These are phyloP conservation scores for Aquilaria malaccensis DNA, from an alignment of 345 rosid genomes.

Conservation along the genomic window DNA sequence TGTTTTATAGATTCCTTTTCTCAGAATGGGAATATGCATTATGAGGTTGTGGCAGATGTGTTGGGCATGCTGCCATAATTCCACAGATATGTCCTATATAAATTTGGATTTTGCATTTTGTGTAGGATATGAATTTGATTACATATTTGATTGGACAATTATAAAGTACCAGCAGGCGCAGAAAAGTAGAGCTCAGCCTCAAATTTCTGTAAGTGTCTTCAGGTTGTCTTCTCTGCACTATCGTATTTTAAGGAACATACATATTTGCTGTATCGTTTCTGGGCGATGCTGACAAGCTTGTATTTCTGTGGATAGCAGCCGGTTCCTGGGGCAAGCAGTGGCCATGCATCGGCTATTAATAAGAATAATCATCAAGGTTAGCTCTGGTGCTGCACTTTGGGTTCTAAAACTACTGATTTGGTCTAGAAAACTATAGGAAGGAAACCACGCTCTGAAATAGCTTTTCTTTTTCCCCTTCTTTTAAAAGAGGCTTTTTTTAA, in stretches of 20 bases:
- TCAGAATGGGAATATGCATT: neutral
- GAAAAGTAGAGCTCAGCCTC: constrained; percentile 60
- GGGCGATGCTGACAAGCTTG: constrained; percentile 11
- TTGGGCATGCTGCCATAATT: too few relatives aligned
- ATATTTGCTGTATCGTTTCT: constrained; percentile 1
- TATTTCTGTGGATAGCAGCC: constrained; percentile 34
- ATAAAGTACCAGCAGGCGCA: constrained; percentile 84
- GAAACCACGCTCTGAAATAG: too few relatives aligned
- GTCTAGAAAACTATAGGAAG: neutral
- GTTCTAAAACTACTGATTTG: constrained; percentile 16
- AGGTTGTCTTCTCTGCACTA: neutral
- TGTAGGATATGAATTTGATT: constrained; percentile 78
- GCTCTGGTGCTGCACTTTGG: constrained; percentile 17
- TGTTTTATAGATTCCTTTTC: neutral
- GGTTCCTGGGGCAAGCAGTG: constrained; percentile 57
- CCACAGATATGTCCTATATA: too few relatives aligned
- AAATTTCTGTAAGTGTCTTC: constrained; percentile 39
- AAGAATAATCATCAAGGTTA: constrained; percentile 62
- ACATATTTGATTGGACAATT: constrained; percentile 92
- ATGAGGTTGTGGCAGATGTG: neutral
- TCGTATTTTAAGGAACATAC: neutral
- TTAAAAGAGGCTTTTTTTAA: too few relatives aligned
- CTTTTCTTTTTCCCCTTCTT: too few relatives aligned
- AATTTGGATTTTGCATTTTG: too few relatives aligned
- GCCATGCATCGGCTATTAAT: constrained; percentile 44